These are phyloP conservation scores for Eucalyptus cladocalyx DNA, from an alignment of 345 rosid species.

Conservation along the genomic window DNA sequence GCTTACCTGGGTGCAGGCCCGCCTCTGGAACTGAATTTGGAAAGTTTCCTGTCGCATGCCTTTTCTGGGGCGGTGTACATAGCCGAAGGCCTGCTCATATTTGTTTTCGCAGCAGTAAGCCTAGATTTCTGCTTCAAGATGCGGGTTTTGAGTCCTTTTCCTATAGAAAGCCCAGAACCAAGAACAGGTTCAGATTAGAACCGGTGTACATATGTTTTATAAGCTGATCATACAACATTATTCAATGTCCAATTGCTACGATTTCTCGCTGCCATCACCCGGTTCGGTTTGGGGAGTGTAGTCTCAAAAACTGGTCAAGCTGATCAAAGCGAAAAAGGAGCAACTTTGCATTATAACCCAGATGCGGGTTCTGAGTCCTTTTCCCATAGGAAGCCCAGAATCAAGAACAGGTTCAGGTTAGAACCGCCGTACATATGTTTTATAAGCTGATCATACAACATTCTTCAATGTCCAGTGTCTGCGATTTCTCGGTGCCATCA, in stretches of 20 bases:
- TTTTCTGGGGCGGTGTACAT: constrained; percentile 25
- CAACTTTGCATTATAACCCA: background rate
- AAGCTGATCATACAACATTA: background rate
- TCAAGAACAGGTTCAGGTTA: background rate
- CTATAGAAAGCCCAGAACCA: constrained; percentile 9
- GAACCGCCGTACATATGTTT: background rate
- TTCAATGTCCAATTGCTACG: background rate
- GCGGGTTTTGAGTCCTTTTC: constrained; percentile 42
- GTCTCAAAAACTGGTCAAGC: background rate
- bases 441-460: background rate
- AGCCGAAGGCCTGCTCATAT: constrained; percentile 35
- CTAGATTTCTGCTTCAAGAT: constrained; percentile 51
- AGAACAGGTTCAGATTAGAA: background rate
- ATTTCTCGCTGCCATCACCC: background rate
- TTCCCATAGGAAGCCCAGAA: constrained; percentile 15
- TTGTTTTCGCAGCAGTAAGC: constrained; percentile 38
- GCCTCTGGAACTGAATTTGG: constrained; percentile 41
- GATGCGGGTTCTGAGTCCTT: constrained; percentile 34
- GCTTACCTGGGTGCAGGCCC: constrained; percentile 46
- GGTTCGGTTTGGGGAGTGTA: background rate
- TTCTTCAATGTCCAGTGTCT: background rate
- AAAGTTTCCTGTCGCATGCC: constrained; percentile 33
- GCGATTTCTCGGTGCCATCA: background rate
- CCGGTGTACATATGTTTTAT: background rate
- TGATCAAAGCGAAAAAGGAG: background rate